These are phyloP conservation scores for Geum urbanum DNA, from an alignment of 306 rosid genomes.

Conservation along the genomic window DNA sequence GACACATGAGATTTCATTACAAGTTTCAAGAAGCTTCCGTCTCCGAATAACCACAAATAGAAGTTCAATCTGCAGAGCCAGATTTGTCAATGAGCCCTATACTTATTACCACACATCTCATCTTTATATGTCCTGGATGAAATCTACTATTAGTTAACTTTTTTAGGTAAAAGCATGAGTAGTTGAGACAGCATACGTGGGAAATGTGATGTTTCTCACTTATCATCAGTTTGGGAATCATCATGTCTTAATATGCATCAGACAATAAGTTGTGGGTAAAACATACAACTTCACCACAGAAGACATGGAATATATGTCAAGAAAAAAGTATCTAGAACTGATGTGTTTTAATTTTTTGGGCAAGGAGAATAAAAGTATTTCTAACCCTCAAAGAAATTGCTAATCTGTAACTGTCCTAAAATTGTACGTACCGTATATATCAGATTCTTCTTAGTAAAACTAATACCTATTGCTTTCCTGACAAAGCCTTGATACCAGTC, in stretches of 20 bases:
- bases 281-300: constrained; percentile 4
- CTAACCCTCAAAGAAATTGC: not conserved
- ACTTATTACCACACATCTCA: not conserved
- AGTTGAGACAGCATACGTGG: too few species aligned
- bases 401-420: not conserved
- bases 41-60: not conserved
- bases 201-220: not conserved
- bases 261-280: not conserved
- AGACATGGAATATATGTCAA: not conserved
- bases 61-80: not conserved
- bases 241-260: not conserved
- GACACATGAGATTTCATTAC: not conserved
- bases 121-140: not conserved
- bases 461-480: not conserved
- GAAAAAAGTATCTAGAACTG: not conserved
- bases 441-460: not conserved
- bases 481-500: not conserved
- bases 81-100: not conserved
- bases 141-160: not conserved
- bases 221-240: not conserved
- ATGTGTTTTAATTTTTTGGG: too few species aligned
- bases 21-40: not conserved
- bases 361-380: not conserved
- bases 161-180: not conserved
- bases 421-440: not conserved